A percentile compares a stretch with the other conserved stretches of the same genome.
Evolutionary conservation across 495 filamentous ascomycete genomes (phyloP).

Genomic region (Xylaria scruposa): DNA sequence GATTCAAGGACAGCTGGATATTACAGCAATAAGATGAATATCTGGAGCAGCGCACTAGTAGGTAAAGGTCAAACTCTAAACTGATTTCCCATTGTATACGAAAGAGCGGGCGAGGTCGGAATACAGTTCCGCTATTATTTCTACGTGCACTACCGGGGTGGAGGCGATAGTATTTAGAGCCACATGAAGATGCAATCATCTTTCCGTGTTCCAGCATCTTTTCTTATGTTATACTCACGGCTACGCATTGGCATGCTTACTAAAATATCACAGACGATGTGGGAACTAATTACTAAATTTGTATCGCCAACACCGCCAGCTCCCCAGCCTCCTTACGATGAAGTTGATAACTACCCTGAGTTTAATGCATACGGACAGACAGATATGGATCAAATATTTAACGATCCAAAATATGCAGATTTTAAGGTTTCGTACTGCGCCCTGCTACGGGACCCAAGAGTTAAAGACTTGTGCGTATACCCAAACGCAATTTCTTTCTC

Average conservation of each 20-base stretch:
- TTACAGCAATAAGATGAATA: slow-evolving; percentile 33
- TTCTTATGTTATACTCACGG: background rate
- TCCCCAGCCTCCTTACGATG: slow-evolving; percentile 28
- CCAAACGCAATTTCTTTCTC: background rate
- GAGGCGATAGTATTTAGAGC: background rate
- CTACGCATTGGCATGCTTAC: background rate
- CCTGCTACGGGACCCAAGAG: slow-evolving; percentile 15
- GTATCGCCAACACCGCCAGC: slow-evolving; percentile 6
- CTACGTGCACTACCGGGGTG: background rate
- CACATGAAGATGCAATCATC: background rate
- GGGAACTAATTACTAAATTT: slow-evolving; percentile 30
- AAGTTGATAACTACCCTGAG: background rate
- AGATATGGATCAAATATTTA: background rate
- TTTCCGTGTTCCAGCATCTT: background rate
- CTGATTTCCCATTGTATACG: background rate
- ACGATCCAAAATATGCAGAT: background rate
- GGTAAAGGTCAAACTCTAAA: background rate
- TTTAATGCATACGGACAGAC: background rate
- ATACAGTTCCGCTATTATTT: background rate
- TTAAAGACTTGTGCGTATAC: background rate
- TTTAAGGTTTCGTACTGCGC: slow-evolving; percentile 32
- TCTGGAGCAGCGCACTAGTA: slow-evolving; percentile 35
- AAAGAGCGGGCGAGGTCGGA: background rate
- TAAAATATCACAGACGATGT: slow-evolving; percentile 33
- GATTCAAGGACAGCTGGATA: slow-evolving; percentile 21